These are phyloP conservation scores for Zygotorulaspora chibaensis DNA, from an alignment of 805 yeast genomes.

Conservation along the genomic window DNA sequence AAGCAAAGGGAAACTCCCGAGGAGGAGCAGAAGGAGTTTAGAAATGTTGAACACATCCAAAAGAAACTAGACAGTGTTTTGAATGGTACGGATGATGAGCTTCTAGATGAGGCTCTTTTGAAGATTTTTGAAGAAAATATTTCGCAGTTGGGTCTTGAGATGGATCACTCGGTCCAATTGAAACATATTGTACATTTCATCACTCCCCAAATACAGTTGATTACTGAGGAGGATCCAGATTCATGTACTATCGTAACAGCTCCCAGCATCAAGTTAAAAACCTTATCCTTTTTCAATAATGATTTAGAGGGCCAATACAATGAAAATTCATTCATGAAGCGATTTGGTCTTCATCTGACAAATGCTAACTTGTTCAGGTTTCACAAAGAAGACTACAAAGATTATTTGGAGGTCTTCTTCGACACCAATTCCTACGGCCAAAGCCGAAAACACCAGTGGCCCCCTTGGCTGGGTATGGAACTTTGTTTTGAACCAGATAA, in stretches of 20 bases:
- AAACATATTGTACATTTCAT: constrained; percentile 63
- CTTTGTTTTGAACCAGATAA: constrained; percentile 53
- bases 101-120: constrained; percentile 12
- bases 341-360: constrained; percentile 64
- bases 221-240: constrained; percentile 47
- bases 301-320: constrained; percentile 41
- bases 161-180: constrained; percentile 40
- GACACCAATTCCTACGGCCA: constrained; percentile 60
- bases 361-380: constrained; percentile 73
- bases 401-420: constrained; percentile 41
- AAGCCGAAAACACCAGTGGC: constrained; percentile 53
- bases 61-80: constrained; percentile 5
- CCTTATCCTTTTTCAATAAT: constrained; percentile 57
- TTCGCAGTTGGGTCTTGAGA: constrained; percentile 36
- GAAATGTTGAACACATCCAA: neutral
- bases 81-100: constrained; percentile 7
- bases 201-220: constrained; percentile 79
- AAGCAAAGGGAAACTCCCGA: constrained; percentile 21
- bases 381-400: constrained; percentile 44
- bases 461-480: constrained; percentile 83
- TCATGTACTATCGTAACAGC: constrained; percentile 68
- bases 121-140: constrained; percentile 49
- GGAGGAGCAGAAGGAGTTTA: neutral
- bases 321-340: constrained; percentile 50
- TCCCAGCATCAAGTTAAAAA: constrained; percentile 63